phyloP scores from a whole-genome alignment of 2,329 filamentous ascomycete genomes.

The Aspergillus pseudoglaucus region DNA sequence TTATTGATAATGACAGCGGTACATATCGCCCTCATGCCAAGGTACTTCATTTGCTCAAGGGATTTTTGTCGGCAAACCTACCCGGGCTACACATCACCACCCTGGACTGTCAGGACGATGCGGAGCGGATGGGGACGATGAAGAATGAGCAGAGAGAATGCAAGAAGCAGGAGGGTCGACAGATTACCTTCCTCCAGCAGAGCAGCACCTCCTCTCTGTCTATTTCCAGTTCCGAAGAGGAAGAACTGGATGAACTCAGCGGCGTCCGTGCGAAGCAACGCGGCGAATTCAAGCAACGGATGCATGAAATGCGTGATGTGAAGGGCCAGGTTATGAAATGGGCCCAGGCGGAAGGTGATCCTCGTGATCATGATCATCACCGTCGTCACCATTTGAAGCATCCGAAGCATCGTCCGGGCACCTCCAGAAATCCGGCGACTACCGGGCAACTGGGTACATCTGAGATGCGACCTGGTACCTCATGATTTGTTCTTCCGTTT shows the following conservation, averaged over 20 bases:
- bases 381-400: background rate
- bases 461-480: background rate
- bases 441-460: background rate
- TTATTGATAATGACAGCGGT: constrained; percentile 93
- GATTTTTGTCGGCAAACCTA: constrained; percentile 66
- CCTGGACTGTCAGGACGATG: constrained; percentile 66
- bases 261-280: constrained; percentile 18
- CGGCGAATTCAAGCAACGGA: constrained; percentile 20
- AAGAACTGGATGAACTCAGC: constrained; percentile 46
- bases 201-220: constrained; percentile 42
- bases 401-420: background rate
- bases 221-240: constrained; percentile 52
- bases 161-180: constrained; percentile 59
- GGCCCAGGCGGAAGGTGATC: constrained; percentile 22
- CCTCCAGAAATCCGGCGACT: background rate
- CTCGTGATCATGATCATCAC: background rate
- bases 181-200: constrained; percentile 50
- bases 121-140: constrained; percentile 63
- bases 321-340: constrained; percentile 31
- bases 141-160: constrained; percentile 68
- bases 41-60: constrained; percentile 63
- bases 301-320: constrained; percentile 33
- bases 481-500: too few species aligned
- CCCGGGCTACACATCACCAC: constrained; percentile 68
- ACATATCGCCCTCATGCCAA: constrained; percentile 84